A percentile compares a stretch with the other conserved stretches of the same genome.
Evolutionary conservation across 306 rosid genomes (phyloP).

Genomic region (Pyrus betulifolia): DNA sequence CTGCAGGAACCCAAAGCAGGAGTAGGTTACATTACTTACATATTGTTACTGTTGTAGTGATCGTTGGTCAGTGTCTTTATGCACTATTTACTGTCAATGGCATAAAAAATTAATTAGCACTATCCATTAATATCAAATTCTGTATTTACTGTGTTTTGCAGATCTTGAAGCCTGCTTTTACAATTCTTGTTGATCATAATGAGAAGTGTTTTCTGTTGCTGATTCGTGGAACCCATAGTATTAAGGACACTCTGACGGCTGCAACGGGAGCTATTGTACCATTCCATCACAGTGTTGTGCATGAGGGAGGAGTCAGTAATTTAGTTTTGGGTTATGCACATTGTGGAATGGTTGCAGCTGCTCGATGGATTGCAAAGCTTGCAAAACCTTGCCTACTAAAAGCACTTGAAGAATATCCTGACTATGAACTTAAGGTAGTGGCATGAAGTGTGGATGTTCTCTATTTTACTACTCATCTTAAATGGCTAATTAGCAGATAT

Average conservation of each 20-base stretch:
- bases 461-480: neutral
- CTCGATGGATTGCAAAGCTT: slow-evolving; percentile 90
- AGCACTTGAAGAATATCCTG: slow-evolving; percentile 54
- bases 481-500: neutral
- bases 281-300: slow-evolving; percentile 79
- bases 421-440: slow-evolving; percentile 64
- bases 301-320: slow-evolving; percentile 76
- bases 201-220: slow-evolving; percentile 55
- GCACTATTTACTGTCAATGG: neutral
- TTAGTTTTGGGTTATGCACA: slow-evolving; percentile 93
- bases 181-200: slow-evolving; percentile 62
- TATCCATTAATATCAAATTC: neutral
- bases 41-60: neutral
- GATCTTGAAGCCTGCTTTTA: slow-evolving; percentile 98
- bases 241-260: slow-evolving; percentile 89
- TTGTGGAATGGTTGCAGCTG: slow-evolving; percentile 98
- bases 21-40: slow-evolving; percentile 42
- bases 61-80: neutral
- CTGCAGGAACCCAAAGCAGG: slow-evolving; percentile 95
- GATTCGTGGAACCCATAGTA: slow-evolving; percentile 95
- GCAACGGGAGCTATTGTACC: slow-evolving; percentile 93
- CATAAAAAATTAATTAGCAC: neutral
- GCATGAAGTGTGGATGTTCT: neutral
- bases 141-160: slow-evolving; percentile 30
- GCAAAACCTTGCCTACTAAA: slow-evolving; percentile 72